phyloP scores from a whole-genome alignment of 2,329 filamentous ascomycete genomes.

The Cucurbitaria berberidis region DNA sequence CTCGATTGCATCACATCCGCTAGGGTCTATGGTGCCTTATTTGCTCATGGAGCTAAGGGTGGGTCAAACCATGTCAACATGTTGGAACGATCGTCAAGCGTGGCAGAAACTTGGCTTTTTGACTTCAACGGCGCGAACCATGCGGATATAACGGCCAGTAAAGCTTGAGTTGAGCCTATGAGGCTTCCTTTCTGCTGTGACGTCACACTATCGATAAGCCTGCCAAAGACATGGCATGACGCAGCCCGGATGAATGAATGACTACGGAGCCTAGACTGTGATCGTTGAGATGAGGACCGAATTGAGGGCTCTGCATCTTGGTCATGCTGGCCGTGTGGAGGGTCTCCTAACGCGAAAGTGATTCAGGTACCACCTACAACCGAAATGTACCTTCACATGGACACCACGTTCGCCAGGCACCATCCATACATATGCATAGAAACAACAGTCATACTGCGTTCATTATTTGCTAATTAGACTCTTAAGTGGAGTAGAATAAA shows the following conservation, averaged over 20 bases:
- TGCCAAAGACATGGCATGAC: neutral
- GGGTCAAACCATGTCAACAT: neutral
- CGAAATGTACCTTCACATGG: too few relatives aligned
- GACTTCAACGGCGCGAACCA: neutral
- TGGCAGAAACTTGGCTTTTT: slow-evolving; percentile 14
- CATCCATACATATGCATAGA: too few relatives aligned
- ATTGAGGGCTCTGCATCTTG: too few relatives aligned
- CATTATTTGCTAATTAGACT: too few relatives aligned
- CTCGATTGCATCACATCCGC: neutral
- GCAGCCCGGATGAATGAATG: neutral
- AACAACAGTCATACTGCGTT: too few relatives aligned
- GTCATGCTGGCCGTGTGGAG: too few relatives aligned
- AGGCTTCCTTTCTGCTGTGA: neutral
- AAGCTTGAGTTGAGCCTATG: neutral
- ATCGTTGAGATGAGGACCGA: too few relatives aligned
- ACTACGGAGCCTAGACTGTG: too few relatives aligned
- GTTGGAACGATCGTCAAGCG: neutral
- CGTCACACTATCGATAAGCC: neutral
- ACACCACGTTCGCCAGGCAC: too few relatives aligned
- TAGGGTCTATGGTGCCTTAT: neutral
- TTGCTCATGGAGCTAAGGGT: neutral
- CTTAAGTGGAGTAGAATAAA: too few relatives aligned
- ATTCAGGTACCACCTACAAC: too few relatives aligned
- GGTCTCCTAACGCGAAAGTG: too few relatives aligned
- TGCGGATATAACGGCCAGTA: neutral